phyloP scores from a whole-genome alignment of 371 early-diverging fungal species.

The Rhizopus stolonifer region DNA sequence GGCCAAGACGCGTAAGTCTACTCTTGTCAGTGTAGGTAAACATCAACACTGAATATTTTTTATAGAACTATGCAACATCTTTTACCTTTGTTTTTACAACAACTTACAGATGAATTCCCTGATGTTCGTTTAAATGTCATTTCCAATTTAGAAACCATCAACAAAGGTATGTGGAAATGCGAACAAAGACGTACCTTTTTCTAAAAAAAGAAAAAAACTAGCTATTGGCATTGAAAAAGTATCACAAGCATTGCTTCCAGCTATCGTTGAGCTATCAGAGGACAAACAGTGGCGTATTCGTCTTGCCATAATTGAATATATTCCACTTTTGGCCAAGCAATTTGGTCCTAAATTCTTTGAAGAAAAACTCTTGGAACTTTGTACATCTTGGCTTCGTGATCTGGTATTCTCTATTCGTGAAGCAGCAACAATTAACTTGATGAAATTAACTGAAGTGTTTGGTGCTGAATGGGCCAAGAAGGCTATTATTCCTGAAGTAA shows the following conservation, averaged over 20 bases:
- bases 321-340: constrained; percentile 93
- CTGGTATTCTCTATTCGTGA: constrained; percentile 96
- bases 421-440: constrained; percentile 86
- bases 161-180: no score
- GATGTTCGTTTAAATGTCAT: constrained; percentile 98
- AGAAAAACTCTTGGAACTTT: constrained; percentile 88
- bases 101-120: constrained; percentile 95
- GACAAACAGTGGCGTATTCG: constrained; percentile 99
- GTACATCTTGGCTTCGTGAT: constrained; percentile 97
- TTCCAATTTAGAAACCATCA: constrained; percentile 93
- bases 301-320: constrained; percentile 96
- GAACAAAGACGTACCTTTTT: constrained; percentile 56
- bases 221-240: constrained; percentile 97
- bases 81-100: constrained; percentile 90
- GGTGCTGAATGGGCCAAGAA: constrained; percentile 97
- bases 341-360: constrained; percentile 96
- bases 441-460: constrained; percentile 93
- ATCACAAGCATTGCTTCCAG: constrained; percentile 94
- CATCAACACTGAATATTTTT: neutral
- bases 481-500: constrained; percentile 91
- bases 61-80: constrained; percentile 88
- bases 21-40: no score
- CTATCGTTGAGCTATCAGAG: constrained; percentile 96
- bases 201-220: constrained; percentile 55
- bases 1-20: constrained; percentile 88